Evolutionary conservation across 2,329 filamentous ascomycete species (phyloP).

Genomic region (Botrytis medusae): DNA sequence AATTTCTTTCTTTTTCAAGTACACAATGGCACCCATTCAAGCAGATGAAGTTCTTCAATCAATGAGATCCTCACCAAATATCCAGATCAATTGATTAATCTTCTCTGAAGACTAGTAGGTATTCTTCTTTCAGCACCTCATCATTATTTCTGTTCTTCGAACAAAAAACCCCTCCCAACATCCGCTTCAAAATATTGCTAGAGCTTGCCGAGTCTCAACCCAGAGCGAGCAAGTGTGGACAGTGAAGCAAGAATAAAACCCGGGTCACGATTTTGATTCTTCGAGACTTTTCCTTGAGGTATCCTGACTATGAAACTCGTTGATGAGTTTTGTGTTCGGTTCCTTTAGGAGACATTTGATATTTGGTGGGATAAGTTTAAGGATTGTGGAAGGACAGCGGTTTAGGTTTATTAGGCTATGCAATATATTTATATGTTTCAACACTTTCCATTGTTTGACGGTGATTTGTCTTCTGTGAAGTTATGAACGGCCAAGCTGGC

Average conservation of each 20-base stretch:
- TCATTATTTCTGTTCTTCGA: background rate
- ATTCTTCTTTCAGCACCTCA: background rate
- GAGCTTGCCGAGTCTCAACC: slow-evolving; percentile 53
- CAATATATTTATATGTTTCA: background rate
- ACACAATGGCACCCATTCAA: background rate
- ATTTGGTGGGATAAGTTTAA: background rate
- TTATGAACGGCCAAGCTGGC: background rate
- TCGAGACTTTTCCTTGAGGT: slow-evolving; percentile 40
- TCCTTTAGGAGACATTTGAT: slow-evolving; percentile 45
- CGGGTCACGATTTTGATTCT: slow-evolving; percentile 41
- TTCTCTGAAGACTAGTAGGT: background rate
- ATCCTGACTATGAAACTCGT: slow-evolving; percentile 32
- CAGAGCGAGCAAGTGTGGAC: slow-evolving; percentile 57
- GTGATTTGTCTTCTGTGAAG: background rate
- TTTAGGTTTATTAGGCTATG: too few relatives aligned
- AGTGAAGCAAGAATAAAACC: slow-evolving; percentile 54
- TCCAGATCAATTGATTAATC: background rate
- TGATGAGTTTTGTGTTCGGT: slow-evolving; percentile 38
- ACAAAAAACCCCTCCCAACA: slow-evolving; percentile 2
- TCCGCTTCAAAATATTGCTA: slow-evolving; percentile 48
- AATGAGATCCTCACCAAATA: background rate
- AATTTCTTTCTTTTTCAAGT: background rate
- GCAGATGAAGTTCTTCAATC: background rate
- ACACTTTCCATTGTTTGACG: background rate
- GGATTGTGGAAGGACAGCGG: background rate